These are phyloP conservation scores for Purpureocillium lavendulum DNA, from an alignment of 2,329 filamentous ascomycete species.

Conservation along the genomic window DNA sequence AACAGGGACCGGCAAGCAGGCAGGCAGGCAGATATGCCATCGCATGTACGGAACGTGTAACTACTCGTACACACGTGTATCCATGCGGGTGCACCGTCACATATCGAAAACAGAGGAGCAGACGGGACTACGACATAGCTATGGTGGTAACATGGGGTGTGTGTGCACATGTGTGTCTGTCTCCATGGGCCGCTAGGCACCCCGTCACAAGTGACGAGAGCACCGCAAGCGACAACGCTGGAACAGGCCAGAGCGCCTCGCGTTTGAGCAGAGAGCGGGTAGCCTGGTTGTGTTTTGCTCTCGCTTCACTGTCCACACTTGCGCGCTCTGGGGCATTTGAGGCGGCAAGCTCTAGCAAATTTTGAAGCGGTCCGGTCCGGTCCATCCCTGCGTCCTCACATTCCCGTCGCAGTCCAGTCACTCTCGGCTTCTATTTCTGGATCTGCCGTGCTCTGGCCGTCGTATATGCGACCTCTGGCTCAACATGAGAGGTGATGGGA, in stretches of 20 bases:
- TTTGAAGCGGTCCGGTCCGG: slow-evolving; percentile 38
- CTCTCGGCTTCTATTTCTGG: too few species aligned
- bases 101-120: too few species aligned
- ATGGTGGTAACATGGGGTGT: neutral
- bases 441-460: too few species aligned
- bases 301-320: slow-evolving; percentile 67
- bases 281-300: slow-evolving; percentile 31
- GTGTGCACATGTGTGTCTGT: neutral
- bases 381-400: neutral
- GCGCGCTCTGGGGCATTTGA: slow-evolving; percentile 44
- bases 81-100: too few species aligned
- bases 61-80: too few species aligned
- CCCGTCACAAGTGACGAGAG: slow-evolving; percentile 12
- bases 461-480: too few species aligned
- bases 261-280: slow-evolving; percentile 9
- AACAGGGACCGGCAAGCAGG: too few species aligned
- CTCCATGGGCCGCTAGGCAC: slow-evolving; percentile 25
- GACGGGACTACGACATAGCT: too few species aligned
- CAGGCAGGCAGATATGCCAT: too few species aligned
- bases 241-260: slow-evolving; percentile 10
- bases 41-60: too few species aligned
- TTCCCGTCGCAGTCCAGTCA: too few species aligned
- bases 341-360: slow-evolving; percentile 60
- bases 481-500: too few species aligned
- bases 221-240: slow-evolving; percentile 19